Evolutionary conservation across 805 yeast species (phyloP).

Genomic region (Sungouiella thailandica): DNA sequence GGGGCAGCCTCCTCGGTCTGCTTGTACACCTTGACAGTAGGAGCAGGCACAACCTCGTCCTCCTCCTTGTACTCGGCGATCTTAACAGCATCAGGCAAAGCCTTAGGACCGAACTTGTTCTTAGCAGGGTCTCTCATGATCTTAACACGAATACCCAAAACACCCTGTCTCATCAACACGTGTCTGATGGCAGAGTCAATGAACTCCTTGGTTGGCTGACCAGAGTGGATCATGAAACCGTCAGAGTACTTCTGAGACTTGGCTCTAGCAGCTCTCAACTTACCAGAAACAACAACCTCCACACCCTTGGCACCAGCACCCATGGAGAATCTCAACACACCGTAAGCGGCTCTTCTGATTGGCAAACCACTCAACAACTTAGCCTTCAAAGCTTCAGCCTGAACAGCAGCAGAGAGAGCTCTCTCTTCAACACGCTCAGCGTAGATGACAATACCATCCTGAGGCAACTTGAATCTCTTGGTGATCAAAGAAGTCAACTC

Average conservation of each 20-base stretch:
- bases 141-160: conserved; percentile 98
- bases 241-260: conserved; percentile 99
- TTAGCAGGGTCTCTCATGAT: conserved; percentile 98
- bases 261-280: conserved; percentile 99
- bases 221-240: conserved; percentile 99
- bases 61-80: conserved; percentile 95
- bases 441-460: conserved; percentile 88
- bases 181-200: conserved; percentile 99
- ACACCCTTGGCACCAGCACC: conserved; percentile 99
- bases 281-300: conserved; percentile 99
- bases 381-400: conserved; percentile 98
- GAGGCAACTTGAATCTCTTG: conserved; percentile 97
- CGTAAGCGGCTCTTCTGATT: conserved; percentile 99
- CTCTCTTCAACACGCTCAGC: conserved; percentile 99
- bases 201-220: conserved; percentile 99
- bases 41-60: conserved; percentile 66
- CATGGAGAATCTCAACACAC: conserved; percentile 99
- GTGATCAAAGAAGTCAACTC: conserved; percentile 96
- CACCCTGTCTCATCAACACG: conserved; percentile 99
- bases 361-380: conserved; percentile 98
- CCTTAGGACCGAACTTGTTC: conserved; percentile 78
- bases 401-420: conserved; percentile 99
- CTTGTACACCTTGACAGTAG: conserved; percentile 76
- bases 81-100: conserved; percentile 93
- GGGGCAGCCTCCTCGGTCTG: conserved; percentile 28